Conservation (phyloP, 2,329 filamentous ascomycete species). For the Arthrobotrys megalospora region DNA sequence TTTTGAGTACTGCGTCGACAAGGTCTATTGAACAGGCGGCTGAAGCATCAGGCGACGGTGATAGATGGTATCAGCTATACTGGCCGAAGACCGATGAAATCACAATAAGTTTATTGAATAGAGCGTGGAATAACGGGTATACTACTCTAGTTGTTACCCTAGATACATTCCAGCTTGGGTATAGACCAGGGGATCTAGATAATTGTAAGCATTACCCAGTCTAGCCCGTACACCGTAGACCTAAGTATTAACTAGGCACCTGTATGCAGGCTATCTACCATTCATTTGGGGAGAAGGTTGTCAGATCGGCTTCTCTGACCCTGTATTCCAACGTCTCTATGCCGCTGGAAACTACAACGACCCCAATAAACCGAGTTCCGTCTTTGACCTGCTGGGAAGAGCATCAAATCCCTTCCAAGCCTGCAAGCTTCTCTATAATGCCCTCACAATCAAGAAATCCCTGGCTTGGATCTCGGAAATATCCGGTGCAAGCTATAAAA, state of each 20-base stretch:
- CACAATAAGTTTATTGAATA: conserved; percentile 75
- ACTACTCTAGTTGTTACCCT: conserved; percentile 79
- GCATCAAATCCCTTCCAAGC: conserved; percentile 57
- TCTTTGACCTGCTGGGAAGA: conserved; percentile 40
- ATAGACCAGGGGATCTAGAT: conserved; percentile 79
- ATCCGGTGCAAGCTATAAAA: conserved; percentile 72
- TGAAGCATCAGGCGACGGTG: conserved; percentile 72
- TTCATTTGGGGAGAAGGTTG: conserved; percentile 67
- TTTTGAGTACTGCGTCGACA: conserved; percentile 76
- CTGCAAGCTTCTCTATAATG: conserved; percentile 57
- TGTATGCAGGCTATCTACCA: conserved; percentile 34
- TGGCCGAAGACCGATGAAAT: conserved; percentile 79
- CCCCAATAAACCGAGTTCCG: conserved; percentile 69
- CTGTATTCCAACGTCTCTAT: conserved; percentile 75
- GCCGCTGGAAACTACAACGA: conserved; percentile 68
- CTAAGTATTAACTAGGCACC: background rate
- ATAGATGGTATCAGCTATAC: conserved; percentile 82
- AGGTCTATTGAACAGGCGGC: conserved; percentile 78
- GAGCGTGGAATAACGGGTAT: conserved; percentile 76
- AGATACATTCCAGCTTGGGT: conserved; percentile 79
- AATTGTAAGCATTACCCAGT: conserved; percentile 70
- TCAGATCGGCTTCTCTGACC: conserved; percentile 77
- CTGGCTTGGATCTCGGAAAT: conserved; percentile 72
- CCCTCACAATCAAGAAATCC: conserved; percentile 69
- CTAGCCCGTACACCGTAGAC: background rate